Evolutionary conservation across 192 early-diverging fungal species (phyloP).

Genomic region (Funneliformis geosporum): DNA sequence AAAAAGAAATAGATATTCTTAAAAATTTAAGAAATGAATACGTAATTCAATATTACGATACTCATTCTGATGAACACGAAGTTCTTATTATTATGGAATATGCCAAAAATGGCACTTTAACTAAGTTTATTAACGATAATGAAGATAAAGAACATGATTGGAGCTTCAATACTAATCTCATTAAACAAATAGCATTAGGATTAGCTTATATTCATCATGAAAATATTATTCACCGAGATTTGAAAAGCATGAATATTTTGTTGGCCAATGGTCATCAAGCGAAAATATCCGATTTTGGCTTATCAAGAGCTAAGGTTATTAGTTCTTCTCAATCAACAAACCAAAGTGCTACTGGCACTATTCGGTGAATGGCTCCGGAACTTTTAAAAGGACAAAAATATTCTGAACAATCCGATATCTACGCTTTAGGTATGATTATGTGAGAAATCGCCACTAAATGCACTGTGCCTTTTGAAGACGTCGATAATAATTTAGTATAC

Average conservation of each 20-base stretch:
- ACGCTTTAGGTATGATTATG: too few relatives aligned
- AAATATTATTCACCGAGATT: conserved; percentile 38
- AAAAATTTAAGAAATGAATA: background rate
- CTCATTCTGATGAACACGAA: background rate
- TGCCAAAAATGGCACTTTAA: conserved; percentile 18
- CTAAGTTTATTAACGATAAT: conserved; percentile 1
- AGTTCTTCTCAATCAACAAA: too few relatives aligned
- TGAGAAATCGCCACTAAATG: too few relatives aligned
- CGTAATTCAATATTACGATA: background rate
- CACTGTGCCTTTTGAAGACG: too few relatives aligned
- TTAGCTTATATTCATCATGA: conserved; percentile 21
- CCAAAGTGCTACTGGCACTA: too few relatives aligned
- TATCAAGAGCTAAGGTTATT: too few relatives aligned
- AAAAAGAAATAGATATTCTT: too few relatives aligned
- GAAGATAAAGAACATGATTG: background rate
- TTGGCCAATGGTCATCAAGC: conserved; percentile 23
- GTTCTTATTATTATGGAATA: conserved; percentile 11
- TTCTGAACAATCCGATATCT: too few relatives aligned
- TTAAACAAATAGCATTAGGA: conserved; percentile 24
- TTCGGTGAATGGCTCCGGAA: too few relatives aligned
- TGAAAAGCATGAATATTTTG: conserved; percentile 37
- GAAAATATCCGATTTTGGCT: conserved; percentile 3
- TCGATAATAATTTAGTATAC: too few relatives aligned
- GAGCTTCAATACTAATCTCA: background rate
- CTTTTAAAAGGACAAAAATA: too few relatives aligned